Evolutionary conservation across 257 asterid species (phyloP), one percentile per base, ranked within the genome.

Genomic region (Fraxinus excelsior): DNA sequence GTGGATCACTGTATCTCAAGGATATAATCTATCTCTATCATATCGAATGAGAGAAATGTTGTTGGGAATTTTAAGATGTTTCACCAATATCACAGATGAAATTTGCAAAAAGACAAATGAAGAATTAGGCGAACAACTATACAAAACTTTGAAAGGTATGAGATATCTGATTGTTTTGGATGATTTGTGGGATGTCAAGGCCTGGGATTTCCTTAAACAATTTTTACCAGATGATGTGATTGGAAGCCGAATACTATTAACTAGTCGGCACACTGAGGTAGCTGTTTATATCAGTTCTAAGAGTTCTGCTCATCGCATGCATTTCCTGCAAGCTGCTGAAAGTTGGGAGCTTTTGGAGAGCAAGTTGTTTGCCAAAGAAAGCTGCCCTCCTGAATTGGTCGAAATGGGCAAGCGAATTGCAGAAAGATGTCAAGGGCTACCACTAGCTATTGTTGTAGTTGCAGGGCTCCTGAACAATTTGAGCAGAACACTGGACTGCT

Each of bases 151-250:
- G 32, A 51, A 58, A 49, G 73, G 67, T n/a, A 78, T 26, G 81
- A 25, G 73, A 21, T 78, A 78, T 60, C 67, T 78, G 29, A 29
- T 78, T n/a, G 81, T 78, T 31, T 78, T 78, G 81, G 81, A 78
- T 78, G 77, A 78, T 62, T 38, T 78, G 73, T 78, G 81, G 81
- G 64, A 66, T 35, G 65, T 25, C 18, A 32, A 25, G 18, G 81
- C 28, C 34, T 78, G 81, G 81, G 65, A 78, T 60, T 26, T n/a
- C 18, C 49, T 78, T 18, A 58, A 19, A 46, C 16, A 6, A 2
- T 65, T 31, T 7, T 64, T 78, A 8, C 81, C 81, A 3, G 46
- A 72, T 32, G 71, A 72, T 26, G 25, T 12, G 72, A 71, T 70
- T 12, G 72, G 80, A 21, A 76, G 80, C 35, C 66, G 80, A 58